Base-by-base conservation (phyloP, 441 rosid genomes). In the Flueggea neowawraea region DNA sequence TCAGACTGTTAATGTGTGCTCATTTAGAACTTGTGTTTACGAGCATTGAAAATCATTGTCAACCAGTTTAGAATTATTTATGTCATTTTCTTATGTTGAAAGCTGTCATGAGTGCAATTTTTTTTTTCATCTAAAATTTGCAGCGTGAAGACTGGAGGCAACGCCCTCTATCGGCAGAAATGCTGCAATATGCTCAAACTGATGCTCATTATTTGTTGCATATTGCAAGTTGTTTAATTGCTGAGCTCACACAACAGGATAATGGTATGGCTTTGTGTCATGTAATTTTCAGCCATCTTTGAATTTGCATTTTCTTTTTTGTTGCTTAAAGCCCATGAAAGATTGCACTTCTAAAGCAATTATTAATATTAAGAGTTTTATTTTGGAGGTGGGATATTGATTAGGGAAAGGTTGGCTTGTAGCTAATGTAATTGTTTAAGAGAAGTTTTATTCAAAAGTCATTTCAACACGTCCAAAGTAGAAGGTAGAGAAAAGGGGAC, bases 141-240 rank as follows among this genome's bases (percentile, higher is more conserved):
- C 73, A 95, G 96, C 97, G 89, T 76, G 97, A 91, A 83, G 99
- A 95, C 70, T 91, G 99, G 98, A 91, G 99, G 80, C 96, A 88
- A 53, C 91, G 98, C 33, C 99, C 96, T 1, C 63, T 89, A 16
- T 80, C 93, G 8, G 67, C 56, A 58, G 97, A 89, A 65, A 91
- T 95, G 98, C 79, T 89, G 71, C 82, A 67, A 56, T 88, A 91
- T 80, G 98, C 98, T 55, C 80, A 76, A 68, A 88, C 82, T 0
- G 99, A 95, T 82, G 98, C 96, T 32, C 89, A 85, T 75, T 91
- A 89, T 82, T 83, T 95, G 54, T 72, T 95, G 32, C 78, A 77
- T 65, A 86, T 94, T 78, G 94, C 96, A 5, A 67, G 73, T 56
- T 71, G 79, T 62, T 80, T 94, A 72, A 74, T 82, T 67, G 39